These are phyloP conservation scores for Narthecium ossifragum DNA, from an alignment of 106 monocot species.

Conservation along the genomic window DNA sequence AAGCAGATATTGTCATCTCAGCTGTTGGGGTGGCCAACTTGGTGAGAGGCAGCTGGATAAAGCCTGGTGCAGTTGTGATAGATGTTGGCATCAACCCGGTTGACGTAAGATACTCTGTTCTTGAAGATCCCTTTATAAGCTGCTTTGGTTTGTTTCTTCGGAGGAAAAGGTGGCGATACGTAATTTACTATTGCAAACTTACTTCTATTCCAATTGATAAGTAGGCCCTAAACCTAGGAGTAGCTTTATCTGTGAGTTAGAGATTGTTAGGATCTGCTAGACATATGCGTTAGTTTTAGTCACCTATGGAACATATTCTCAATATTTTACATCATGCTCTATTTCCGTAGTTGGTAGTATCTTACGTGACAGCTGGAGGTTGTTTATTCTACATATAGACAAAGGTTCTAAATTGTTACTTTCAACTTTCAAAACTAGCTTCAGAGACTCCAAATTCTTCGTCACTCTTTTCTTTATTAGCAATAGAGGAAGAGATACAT, in stretches of 20 bases:
- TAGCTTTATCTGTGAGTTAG: too few relatives aligned
- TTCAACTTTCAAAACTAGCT: too few relatives aligned
- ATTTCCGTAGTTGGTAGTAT: neutral
- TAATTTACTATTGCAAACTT: neutral
- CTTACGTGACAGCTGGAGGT: neutral
- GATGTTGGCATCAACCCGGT: slow-evolving; percentile 96
- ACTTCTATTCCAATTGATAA: neutral
- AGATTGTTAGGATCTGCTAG: too few relatives aligned
- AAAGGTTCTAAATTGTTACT: too few relatives aligned
- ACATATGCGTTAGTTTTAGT: too few relatives aligned
- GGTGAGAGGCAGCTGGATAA: slow-evolving; percentile 89
- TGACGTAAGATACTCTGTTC: slow-evolving; percentile 56
- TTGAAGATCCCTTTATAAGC: neutral
- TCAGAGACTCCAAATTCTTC: too few relatives aligned
- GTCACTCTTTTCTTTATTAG: too few relatives aligned
- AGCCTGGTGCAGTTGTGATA: slow-evolving; percentile 91
- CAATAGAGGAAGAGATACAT: too few relatives aligned
- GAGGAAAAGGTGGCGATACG: neutral
- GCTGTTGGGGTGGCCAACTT: slow-evolving; percentile 86
- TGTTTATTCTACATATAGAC: too few relatives aligned
- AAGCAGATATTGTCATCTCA: slow-evolving; percentile 87
- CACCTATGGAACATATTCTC: too few relatives aligned
- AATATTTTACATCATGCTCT: too few relatives aligned
- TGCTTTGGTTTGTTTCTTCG: neutral
- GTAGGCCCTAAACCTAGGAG: neutral